Conservation (phyloP, 768 basidiomycete species). For the Russula earlei region DNA sequence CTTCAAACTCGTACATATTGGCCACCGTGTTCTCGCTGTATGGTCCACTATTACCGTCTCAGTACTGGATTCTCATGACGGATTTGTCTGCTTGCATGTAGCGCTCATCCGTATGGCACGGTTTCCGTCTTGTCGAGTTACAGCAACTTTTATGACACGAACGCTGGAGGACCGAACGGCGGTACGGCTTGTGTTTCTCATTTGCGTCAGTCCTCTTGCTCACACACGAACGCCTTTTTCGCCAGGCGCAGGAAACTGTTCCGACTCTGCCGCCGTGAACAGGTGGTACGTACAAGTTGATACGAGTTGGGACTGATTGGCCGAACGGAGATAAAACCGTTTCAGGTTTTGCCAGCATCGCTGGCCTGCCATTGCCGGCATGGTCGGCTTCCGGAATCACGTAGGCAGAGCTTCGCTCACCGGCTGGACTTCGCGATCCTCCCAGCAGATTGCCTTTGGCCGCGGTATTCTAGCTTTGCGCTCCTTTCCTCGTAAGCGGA, state of each 20-base stretch:
- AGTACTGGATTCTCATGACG: background rate
- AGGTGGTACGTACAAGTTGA: constrained; percentile 31
- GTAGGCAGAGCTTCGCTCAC: constrained; percentile 43
- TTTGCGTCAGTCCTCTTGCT: background rate
- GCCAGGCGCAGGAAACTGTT: constrained; percentile 41
- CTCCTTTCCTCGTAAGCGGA: background rate
- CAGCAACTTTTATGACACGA: constrained; percentile 34
- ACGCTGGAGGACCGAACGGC: constrained; percentile 53
- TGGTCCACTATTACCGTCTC: background rate
- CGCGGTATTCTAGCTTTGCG: constrained; percentile 31
- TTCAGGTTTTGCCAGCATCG: constrained; percentile 58
- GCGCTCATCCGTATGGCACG: constrained; percentile 56
- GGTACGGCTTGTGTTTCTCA: constrained; percentile 25
- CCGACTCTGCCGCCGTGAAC: constrained; percentile 40
- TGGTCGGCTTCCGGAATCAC: constrained; percentile 51
- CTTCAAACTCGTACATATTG: constrained; percentile 52
- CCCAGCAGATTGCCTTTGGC: constrained; percentile 57
- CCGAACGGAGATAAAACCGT: background rate
- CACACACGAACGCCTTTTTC: background rate
- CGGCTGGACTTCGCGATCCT: constrained; percentile 49
- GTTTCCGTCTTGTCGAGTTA: constrained; percentile 57
- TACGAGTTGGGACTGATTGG: background rate
- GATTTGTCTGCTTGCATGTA: background rate
- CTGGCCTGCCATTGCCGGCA: constrained; percentile 45
- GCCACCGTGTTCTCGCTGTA: constrained; percentile 53